phyloP scores from a whole-genome alignment of 192 early-diverging fungal genomes.

The Backusella sp. region DNA sequence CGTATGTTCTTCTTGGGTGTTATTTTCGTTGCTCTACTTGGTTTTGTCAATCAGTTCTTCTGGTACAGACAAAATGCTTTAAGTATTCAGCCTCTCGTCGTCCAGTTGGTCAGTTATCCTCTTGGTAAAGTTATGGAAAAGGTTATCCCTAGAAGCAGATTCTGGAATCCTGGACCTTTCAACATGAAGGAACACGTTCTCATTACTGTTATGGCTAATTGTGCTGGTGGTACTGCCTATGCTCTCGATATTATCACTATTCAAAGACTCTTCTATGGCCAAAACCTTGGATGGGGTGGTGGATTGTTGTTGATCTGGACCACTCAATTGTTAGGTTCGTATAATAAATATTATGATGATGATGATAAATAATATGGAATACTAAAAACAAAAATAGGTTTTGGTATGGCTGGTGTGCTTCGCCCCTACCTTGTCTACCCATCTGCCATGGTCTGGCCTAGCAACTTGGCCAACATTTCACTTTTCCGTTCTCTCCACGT shows the following conservation, averaged over 20 bases:
- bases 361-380: background rate
- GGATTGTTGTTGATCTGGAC: conserved; percentile 57
- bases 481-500: conserved; percentile 76
- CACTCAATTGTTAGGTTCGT: conserved; percentile 31
- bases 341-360: background rate
- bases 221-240: conserved; percentile 50
- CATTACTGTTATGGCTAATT: conserved; percentile 52
- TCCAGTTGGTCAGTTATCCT: conserved; percentile 54
- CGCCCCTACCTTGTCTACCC: conserved; percentile 86
- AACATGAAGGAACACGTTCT: conserved; percentile 70
- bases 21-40: conserved; percentile 39
- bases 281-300: conserved; percentile 50
- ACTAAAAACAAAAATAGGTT: conserved; percentile 21
- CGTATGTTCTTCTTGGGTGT: conserved; percentile 48
- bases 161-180: conserved; percentile 65
- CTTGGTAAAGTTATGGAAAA: conserved; percentile 43
- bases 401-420: conserved; percentile 65
- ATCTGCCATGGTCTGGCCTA: conserved; percentile 87
- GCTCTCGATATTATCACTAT: conserved; percentile 57
- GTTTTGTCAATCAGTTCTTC: conserved; percentile 47
- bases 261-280: conserved; percentile 56
- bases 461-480: conserved; percentile 71
- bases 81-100: conserved; percentile 40
- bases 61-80: conserved; percentile 49
- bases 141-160: conserved; percentile 38